Evolutionary conservation across 2,329 filamentous ascomycete species (phyloP), one percentile per base, ranked within the genome.

Genomic region (Aspergillus ibericus): DNA sequence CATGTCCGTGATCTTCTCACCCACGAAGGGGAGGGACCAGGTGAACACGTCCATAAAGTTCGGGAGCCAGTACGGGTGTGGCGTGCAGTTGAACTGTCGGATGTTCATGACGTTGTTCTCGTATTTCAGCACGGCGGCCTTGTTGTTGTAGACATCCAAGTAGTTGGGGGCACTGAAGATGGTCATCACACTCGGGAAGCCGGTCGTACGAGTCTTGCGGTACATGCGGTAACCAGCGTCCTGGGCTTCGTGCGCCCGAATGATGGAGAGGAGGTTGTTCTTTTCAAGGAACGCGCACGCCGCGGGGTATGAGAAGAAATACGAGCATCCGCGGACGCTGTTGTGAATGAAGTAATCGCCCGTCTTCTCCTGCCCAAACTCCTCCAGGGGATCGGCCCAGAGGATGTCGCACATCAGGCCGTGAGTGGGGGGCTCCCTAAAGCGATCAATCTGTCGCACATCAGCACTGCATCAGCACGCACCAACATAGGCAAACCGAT

Each of bases 81-180:
- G 95, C 20, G 95, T 98, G 85, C 93, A 99, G 83, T 99, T 99
- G 82, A 99, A 99, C 78, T 99, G 95, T 59, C 95, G 87, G 73
- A 99, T 99, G 82, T 99, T 99, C 95, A 99, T 99, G 61, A 99
- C 95, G 72, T 99, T 99, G 79, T 99, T 99, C 81, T 99, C 95
- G 75, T 99, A 99, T 81, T 99, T 99, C 70, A 99, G 82, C 40
- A 99, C 95, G 0, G 95, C 95, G 1, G 95, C 95, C 82, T 99
- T 99, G 84, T 99, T 99, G 86, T 99, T 99, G 81, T 99, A 99
- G 36, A 99, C 93, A 72, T 99, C 95, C 63, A 99, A 87, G 75
- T 99, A 99, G 78, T 99, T 99, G 36, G 95, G 95, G 1, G 95
- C 95, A 46, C 93, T 98, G 83, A 99, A 99, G 71, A 99, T 99